These are phyloP conservation scores for Astrephomene gubernaculifera DNA, from an alignment of 139 green algal species.

Conservation along the genomic window DNA sequence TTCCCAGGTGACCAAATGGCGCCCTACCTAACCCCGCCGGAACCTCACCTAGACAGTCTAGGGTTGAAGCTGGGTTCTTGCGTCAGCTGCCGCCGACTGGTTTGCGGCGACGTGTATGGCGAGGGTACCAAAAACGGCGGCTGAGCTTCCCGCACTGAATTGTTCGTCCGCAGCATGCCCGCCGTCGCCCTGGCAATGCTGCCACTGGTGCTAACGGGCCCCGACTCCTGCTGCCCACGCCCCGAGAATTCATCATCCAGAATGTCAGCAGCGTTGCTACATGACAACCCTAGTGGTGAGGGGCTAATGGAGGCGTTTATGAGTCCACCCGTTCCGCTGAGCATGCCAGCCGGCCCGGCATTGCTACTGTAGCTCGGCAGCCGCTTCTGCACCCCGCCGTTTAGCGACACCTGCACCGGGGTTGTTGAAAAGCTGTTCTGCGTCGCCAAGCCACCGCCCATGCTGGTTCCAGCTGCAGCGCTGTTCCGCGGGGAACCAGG, in stretches of 20 bases:
- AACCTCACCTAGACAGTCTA: neutral
- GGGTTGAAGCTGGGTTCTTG: constrained; percentile 45
- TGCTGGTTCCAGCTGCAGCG: too few species aligned
- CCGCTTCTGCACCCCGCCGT: constrained; percentile 27
- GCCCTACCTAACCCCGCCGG: neutral
- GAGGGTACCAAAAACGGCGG: constrained; percentile 37
- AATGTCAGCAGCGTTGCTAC: constrained; percentile 19
- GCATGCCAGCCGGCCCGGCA: neutral
- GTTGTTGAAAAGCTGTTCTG: too few species aligned
- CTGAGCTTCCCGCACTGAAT: neutral
- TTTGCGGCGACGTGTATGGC: constrained; percentile 15
- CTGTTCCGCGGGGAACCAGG: neutral
- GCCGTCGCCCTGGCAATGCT: too few species aligned
- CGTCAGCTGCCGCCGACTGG: constrained; percentile 6
- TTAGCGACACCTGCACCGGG: neutral
- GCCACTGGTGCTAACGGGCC: too few species aligned
- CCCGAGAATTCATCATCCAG: neutral
- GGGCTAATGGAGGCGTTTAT: constrained; percentile 2
- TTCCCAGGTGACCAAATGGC: too few species aligned
- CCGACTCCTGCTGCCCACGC: too few species aligned
- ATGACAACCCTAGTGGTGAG: constrained; percentile 30
- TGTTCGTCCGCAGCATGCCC: too few species aligned
- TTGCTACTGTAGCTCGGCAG: constrained; percentile 1
- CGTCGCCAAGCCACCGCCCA: neutral
- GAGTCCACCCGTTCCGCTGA: neutral